Conservation (phyloP, 345 rosid species). For the Combretum micranthum region DNA sequence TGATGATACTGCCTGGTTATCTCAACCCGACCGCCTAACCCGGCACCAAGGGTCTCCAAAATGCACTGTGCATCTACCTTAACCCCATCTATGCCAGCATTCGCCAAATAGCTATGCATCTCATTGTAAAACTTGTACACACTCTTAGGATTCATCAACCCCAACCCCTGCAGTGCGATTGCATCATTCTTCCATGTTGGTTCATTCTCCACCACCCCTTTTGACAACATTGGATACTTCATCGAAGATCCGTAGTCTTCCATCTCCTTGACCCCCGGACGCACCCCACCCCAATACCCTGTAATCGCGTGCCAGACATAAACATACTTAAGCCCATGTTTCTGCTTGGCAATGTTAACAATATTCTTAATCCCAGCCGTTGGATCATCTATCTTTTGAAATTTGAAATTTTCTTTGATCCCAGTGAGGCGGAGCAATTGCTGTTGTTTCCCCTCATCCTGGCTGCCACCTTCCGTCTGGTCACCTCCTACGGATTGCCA, state of each 20-base stretch:
- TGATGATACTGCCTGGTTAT: conserved; percentile 79
- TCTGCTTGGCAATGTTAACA: conserved; percentile 54
- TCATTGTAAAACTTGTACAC: conserved; percentile 68
- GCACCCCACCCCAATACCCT: conserved; percentile 97
- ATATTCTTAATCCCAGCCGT: conserved; percentile 61
- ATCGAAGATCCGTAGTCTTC: conserved; percentile 61
- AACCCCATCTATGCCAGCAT: conserved; percentile 83
- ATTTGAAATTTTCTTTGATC: conserved; percentile 69
- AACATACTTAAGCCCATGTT: conserved; percentile 64
- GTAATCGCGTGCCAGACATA: conserved; percentile 97
- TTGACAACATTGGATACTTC: conserved; percentile 60
- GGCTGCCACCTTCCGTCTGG: conserved; percentile 6
- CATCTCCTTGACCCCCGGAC: conserved; percentile 61
- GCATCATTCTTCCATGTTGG: conserved; percentile 75
- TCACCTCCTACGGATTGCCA: conserved; percentile 86
- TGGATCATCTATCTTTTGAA: conserved; percentile 61
- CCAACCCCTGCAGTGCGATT: conserved; percentile 72
- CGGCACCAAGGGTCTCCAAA: conserved; percentile 78
- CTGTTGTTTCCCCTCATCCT: conserved; percentile 25
- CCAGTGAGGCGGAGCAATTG: conserved; percentile 59
- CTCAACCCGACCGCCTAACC: conserved; percentile 83
- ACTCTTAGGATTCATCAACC: conserved; percentile 66
- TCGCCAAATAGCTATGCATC: conserved; percentile 73
- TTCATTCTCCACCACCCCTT: conserved; percentile 70
- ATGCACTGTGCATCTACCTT: conserved; percentile 92